phyloP scores from a whole-genome alignment of 1,284 basidiomycete species.

The Lignosus rhinocerotis region DNA sequence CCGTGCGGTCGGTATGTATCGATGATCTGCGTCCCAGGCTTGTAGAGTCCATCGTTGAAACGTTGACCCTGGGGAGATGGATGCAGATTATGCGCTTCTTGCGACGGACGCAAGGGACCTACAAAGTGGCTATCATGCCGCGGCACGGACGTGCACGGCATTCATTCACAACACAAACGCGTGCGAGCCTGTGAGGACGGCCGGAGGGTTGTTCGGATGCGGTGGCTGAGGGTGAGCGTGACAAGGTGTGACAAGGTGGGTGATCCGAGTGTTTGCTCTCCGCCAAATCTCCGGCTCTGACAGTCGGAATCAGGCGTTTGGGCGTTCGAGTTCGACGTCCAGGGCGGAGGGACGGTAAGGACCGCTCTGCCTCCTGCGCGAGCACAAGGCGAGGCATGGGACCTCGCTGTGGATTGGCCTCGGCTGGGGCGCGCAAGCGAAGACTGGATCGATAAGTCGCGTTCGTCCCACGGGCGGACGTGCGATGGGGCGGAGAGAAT shows the following conservation, averaged over 20 bases:
- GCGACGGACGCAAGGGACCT: neutral
- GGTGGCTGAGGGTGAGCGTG: neutral
- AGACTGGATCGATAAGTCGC: constrained; percentile 1
- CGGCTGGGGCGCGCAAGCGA: neutral
- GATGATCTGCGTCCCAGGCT: neutral
- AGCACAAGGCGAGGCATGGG: constrained; percentile 5
- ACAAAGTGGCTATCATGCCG: too few relatives aligned
- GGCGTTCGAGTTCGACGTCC: neutral
- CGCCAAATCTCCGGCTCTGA: constrained; percentile 16
- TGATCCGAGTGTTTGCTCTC: constrained; percentile 1
- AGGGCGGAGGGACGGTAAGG: too few relatives aligned
- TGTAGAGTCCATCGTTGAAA: neutral
- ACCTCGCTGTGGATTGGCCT: neutral
- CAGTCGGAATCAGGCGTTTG: neutral
- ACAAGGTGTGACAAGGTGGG: constrained; percentile 8
- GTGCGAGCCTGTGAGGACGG: too few relatives aligned
- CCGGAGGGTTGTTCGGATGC: too few relatives aligned
- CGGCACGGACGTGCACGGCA: too few relatives aligned
- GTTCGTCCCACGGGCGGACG: constrained; percentile 12
- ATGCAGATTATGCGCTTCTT: neutral
- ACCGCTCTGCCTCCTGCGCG: constrained; percentile 14
- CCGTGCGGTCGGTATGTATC: neutral
- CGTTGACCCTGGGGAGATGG: neutral
- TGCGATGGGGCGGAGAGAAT: neutral
- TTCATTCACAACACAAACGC: too few relatives aligned